Base-by-base conservation (phyloP, 202 grass and related monocot species). In the Schoenoplectus triqueter region DNA sequence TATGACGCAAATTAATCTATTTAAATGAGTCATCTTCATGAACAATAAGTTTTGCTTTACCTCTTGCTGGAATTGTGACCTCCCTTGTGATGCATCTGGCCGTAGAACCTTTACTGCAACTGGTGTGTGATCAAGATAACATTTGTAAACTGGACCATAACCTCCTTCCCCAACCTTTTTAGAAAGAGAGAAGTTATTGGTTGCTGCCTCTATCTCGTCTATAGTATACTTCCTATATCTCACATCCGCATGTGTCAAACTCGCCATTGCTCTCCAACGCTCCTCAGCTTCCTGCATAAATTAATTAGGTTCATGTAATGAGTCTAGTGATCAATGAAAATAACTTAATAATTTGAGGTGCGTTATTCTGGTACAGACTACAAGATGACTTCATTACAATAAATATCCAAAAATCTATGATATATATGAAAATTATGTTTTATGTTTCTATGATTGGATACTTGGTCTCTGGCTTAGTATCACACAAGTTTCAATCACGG, bases 161-260 rank as follows among this genome's bases (percentile, higher is more conserved):
- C 94, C 92, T 3, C 94, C 94, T 82, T 97, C 94, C 14, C 94
- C 94, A 61, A 97, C 80, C 84, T 97, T 97, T 11, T 80, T 92
- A 3, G 85, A 73, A 8, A 83, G 89, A 42, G 79, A 21, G 80
- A 97, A 97, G 10, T 10, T 78, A 14, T 89, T 78, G 0, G 88
- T 97, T 15, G 90, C 94, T 10, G 69, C 74, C 88, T 91, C 85
- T 75, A 94, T 97, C 85, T 97, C 94, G 50, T 97, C 94, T 67
- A 97, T 94, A 56, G 3, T 78, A 87, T 97, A 97, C 61, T 84
- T 88, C 3, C 94, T 83, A 90, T 97, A 97, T 7, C 88, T 89
- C 66, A 89, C 49, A 41, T 85, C 84, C 40, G 60, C 57, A 64
- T 69, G 54, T 17, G 22, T 4, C 13, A 68, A 46, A 2, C 10